These are phyloP conservation scores for Scedosporium minutisporum DNA, from an alignment of 2,329 filamentous ascomycete genomes.

Conservation along the genomic window DNA sequence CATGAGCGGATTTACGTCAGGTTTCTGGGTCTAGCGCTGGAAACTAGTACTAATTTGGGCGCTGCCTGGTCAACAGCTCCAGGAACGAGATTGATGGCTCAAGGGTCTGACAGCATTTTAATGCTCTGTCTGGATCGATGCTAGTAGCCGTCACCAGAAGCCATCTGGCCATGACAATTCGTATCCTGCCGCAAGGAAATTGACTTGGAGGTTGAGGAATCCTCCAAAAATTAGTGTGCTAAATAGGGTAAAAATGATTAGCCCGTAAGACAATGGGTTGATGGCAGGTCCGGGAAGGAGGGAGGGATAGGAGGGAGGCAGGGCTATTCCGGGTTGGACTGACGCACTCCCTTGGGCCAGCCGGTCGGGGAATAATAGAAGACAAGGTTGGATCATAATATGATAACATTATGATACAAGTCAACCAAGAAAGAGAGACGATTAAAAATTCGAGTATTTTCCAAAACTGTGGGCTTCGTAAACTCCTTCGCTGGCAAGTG, in stretches of 20 bases:
- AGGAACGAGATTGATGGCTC: neutral
- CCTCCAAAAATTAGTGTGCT: too few species aligned
- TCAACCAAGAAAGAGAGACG: too few species aligned
- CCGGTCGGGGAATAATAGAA: neutral
- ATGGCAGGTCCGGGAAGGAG: too few species aligned
- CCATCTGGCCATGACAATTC: neutral
- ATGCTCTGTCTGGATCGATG: neutral
- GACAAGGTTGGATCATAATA: neutral
- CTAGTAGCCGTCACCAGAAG: neutral
- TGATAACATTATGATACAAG: neutral
- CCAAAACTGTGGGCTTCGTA: neutral
- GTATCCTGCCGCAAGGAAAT: neutral
- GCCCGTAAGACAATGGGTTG: too few species aligned
- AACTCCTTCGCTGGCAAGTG: neutral
- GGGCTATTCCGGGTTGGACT: neutral
- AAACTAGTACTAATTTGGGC: neutral
- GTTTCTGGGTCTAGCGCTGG: neutral
- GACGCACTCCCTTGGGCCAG: neutral
- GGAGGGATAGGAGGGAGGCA: neutral
- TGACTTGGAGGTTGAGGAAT: too few species aligned
- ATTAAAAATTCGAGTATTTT: neutral
- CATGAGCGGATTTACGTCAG: neutral
- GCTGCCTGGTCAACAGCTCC: slow-evolving; percentile 1
- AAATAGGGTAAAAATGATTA: too few species aligned
- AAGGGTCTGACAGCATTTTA: neutral